These are phyloP conservation scores for Royoungia palumana DNA, from an alignment of 768 basidiomycete species.

Conservation along the genomic window DNA sequence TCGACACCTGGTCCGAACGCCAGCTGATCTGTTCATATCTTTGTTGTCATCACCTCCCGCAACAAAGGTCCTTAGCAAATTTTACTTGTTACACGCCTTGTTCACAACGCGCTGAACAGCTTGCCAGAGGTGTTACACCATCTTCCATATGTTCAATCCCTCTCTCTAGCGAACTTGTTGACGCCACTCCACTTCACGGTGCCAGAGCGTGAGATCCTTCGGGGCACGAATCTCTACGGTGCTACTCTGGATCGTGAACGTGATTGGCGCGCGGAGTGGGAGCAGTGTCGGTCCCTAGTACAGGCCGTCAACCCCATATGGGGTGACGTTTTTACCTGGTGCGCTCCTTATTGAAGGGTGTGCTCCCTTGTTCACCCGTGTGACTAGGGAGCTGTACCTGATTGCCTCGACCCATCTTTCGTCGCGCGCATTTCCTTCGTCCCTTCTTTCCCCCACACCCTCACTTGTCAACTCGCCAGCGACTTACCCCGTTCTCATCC, in stretches of 20 bases:
- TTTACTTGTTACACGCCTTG: not conserved
- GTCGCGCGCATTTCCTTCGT: conserved; percentile 88
- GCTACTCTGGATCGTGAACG: conserved; percentile 66
- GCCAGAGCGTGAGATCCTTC: conserved; percentile 60
- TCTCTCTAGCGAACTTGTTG: conserved; percentile 58
- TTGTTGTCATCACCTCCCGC: conserved; percentile 56
- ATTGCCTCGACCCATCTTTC: conserved; percentile 74
- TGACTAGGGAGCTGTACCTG: conserved; percentile 66
- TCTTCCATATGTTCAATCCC: conserved; percentile 59
- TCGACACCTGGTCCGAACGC: conserved; percentile 53
- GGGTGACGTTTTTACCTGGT: conserved; percentile 67
- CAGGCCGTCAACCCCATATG: conserved; percentile 35
- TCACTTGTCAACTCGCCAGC: conserved; percentile 47
- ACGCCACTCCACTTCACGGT: conserved; percentile 74
- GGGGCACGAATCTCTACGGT: conserved; percentile 77
- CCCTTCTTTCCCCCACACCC: conserved; percentile 58
- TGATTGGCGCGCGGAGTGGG: conserved; percentile 65
- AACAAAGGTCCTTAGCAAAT: conserved; percentile 31
- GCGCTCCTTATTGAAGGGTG: conserved; percentile 15
- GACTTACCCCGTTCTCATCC: conserved; percentile 77
- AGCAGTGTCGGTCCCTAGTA: conserved; percentile 45
- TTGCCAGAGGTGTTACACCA: conserved; percentile 32
- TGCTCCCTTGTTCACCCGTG: conserved; percentile 23
- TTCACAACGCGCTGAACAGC: conserved; percentile 9
- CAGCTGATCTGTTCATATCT: conserved; percentile 70